Evolutionary conservation across 2,329 filamentous ascomycete species (phyloP), one percentile per base, ranked within the genome.

Genomic region (Xylaria digitata): DNA sequence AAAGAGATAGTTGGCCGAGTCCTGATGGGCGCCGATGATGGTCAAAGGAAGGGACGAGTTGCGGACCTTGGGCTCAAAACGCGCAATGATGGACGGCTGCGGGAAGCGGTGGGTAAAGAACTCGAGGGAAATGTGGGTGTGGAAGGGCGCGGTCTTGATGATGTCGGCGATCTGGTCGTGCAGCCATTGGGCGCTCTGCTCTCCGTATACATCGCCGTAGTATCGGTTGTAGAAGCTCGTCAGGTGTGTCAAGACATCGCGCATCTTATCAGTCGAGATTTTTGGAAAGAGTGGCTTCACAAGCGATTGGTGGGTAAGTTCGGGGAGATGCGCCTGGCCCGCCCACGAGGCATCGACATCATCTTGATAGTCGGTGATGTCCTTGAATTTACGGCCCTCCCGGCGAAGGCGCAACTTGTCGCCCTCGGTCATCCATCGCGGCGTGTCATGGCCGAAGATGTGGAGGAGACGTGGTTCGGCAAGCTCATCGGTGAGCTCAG

Each of bases 51-150:
- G 67, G 6, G 67, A 69, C 13, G 61, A 43, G 65, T 69, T 69
- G 52, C 67, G 67, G 32, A 95, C 85, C 0, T 92, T 94, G 75
- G 91, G 89, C 58, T 90, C 85, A 34, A 96, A 89, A 1, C 90
- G 92, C n/a, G 91, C 92, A 73, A 96, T 93, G 74, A 96, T 89
- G 73, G 87, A 91, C 72, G 88, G 89, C 76, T 96, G 92, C 15
- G 87, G 86, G 90, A 92, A 96, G 0, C 87, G 79, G 75, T 94
- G 92, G 7, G 83, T 77, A 76, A 95, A 93, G 54, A 85, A 83
- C 71, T 86, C 83, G 2, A 90, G 90, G 9, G 84, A 85, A 15
- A 88, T 90, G 13, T 86, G 65, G 79, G 17, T 90, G 15, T 87
- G 68, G 80, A 19, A 81, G 80, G 3, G 90, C 89, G 26, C 89